Conservation (phyloP, 495 filamentous ascomycete genomes). For the Penicillium coprophilum region DNA sequence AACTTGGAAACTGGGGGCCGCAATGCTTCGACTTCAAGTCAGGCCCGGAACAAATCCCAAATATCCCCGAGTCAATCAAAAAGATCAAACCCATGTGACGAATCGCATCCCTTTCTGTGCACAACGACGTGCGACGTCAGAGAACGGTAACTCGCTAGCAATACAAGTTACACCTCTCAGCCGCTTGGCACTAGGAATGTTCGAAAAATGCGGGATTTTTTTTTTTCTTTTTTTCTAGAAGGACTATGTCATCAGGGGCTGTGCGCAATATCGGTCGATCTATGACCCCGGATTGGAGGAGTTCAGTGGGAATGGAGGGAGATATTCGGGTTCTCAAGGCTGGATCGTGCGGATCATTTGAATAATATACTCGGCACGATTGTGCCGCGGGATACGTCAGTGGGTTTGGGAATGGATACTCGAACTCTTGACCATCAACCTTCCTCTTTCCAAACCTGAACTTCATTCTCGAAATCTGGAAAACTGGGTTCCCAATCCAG, state of each 20-base stretch:
- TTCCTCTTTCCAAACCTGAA: background rate
- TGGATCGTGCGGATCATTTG: background rate
- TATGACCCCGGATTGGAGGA: slow-evolving; percentile 13
- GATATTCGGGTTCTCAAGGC: background rate
- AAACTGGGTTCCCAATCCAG: background rate
- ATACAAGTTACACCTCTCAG: background rate
- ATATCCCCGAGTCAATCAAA: background rate
- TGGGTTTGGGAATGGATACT: background rate
- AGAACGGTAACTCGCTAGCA: background rate
- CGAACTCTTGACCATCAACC: background rate
- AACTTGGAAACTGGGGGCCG: background rate
- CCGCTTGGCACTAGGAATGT: slow-evolving; percentile 5
- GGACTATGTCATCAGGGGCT: slow-evolving; percentile 16
- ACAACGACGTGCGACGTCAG: slow-evolving; percentile 1
- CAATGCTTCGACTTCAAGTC: background rate
- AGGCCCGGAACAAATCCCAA: background rate
- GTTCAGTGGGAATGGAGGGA: background rate
- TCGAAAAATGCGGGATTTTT: slow-evolving; percentile 27
- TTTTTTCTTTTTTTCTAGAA: slow-evolving; percentile 26
- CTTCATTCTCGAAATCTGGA: background rate
- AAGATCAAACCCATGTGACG: background rate
- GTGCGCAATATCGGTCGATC: slow-evolving; percentile 18
- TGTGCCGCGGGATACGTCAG: slow-evolving; percentile 3
- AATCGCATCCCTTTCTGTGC: background rate
- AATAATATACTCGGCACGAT: slow-evolving; percentile 1